Evolutionary conservation across 2,329 filamentous ascomycete species (phyloP).

Genomic region (Tolypocladium album): DNA sequence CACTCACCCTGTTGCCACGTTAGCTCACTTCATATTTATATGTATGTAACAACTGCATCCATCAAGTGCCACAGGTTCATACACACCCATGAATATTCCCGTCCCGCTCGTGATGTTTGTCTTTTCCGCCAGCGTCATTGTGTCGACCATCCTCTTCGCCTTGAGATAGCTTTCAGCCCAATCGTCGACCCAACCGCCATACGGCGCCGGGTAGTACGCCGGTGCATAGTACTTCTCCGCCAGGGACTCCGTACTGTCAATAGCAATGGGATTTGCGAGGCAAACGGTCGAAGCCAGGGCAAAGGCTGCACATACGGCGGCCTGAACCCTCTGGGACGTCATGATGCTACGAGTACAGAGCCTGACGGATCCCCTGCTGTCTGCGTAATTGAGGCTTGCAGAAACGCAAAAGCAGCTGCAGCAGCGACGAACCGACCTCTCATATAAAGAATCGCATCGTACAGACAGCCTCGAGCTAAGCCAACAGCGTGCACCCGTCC

Average conservation of each 20-base stretch:
- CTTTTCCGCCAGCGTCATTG: slow-evolving; percentile 74
- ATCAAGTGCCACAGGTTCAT: not conserved
- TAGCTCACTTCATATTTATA: not conserved
- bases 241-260: not conserved
- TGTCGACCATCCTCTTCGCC: slow-evolving; percentile 55
- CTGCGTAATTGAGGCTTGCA: not conserved
- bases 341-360: not conserved
- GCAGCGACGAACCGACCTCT: not conserved
- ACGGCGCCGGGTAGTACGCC: slow-evolving; percentile 60
- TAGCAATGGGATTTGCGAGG: not conserved
- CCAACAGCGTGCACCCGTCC: not conserved
- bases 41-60: not conserved
- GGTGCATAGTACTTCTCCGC: slow-evolving; percentile 11
- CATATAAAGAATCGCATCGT: not conserved
- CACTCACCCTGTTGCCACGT: not conserved
- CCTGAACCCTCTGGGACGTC: not conserved
- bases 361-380: not conserved
- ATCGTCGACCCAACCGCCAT: slow-evolving; percentile 57
- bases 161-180: slow-evolving; percentile 64
- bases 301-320: not conserved
- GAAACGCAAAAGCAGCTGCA: not conserved
- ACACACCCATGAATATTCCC: slow-evolving; percentile 57
- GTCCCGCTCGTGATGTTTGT: slow-evolving; percentile 65
- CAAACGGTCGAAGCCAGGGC: not conserved
- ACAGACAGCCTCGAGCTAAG: not conserved